phyloP scores from a whole-genome alignment of 768 basidiomycete species.

The Pisolithus sp. region DNA sequence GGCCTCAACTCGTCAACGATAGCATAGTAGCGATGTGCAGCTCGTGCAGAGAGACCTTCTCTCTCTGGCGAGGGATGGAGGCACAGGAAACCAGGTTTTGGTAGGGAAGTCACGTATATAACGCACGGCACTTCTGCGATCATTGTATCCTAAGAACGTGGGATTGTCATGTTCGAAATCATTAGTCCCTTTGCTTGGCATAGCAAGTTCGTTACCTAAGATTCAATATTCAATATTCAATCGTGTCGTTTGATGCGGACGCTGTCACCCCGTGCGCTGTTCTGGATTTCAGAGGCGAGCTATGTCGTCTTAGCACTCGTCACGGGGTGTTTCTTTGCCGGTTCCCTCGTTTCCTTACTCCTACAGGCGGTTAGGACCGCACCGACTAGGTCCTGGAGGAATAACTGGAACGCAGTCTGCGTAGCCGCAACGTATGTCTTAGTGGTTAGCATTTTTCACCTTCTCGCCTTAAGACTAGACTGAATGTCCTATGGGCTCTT shows the following conservation, averaged over 20 bases:
- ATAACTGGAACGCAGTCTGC: constrained; percentile 63
- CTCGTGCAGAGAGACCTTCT: no score
- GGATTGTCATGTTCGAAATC: no score
- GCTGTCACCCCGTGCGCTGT: constrained; percentile 34
- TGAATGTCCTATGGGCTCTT: neutral
- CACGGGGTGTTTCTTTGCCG: constrained; percentile 46
- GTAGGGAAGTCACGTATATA: no score
- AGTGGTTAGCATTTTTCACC: constrained; percentile 41
- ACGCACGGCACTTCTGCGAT: no score
- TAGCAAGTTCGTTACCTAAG: no score
- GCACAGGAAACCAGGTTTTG: no score
- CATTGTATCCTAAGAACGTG: no score
- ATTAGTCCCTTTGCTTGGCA: no score
- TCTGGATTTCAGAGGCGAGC: constrained; percentile 47
- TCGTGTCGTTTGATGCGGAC: constrained; percentile 13
- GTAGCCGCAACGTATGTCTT: constrained; percentile 67
- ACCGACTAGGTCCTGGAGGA: constrained; percentile 43
- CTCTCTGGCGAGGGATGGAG: no score
- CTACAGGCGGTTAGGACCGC: constrained; percentile 69
- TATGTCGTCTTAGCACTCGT: constrained; percentile 49
- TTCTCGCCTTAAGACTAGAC: neutral
- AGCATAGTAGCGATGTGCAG: no score
- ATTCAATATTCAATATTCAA: no score
- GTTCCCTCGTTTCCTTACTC: constrained; percentile 60
- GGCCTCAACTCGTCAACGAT: no score